Percentiles rank a stretch among this genome's conserved stretches.
phyloP scores from a whole-genome alignment of 805 yeast species.

The Scheffersomyces lignosus region DNA sequence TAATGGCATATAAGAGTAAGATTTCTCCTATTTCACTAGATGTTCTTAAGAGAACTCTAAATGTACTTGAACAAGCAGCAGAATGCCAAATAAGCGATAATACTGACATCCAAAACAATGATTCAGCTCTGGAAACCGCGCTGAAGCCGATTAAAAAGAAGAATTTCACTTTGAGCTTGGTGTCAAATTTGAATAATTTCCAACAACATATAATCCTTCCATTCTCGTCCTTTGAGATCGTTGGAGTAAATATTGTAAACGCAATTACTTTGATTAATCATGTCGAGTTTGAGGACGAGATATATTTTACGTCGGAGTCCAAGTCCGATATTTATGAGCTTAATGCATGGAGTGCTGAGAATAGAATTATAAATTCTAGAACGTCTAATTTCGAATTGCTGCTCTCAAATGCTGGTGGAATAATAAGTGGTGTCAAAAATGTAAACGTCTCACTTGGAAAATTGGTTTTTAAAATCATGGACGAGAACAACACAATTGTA shows the following conservation, averaged over 20 bases:
- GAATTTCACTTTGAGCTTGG: no score
- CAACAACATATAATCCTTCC: constrained; percentile 12
- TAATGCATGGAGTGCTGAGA: constrained; percentile 6
- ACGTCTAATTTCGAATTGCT: constrained; percentile 6
- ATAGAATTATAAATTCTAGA: constrained; percentile 3
- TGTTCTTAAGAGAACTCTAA: constrained; percentile 7
- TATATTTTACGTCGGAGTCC: constrained; percentile 2
- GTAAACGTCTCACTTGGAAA: constrained; percentile 3
- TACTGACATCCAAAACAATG: no score
- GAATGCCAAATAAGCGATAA: no score
- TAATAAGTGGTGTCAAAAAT: constrained; percentile 10
- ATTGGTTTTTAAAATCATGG: neutral
- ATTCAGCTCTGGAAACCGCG: no score
- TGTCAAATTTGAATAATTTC: constrained; percentile 3
- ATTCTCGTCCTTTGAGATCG: constrained; percentile 9
- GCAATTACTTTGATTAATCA: neutral
- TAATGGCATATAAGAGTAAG: constrained; percentile 18
- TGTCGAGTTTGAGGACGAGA: constrained; percentile 1
- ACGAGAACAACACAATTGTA: neutral
- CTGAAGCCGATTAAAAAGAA: no score
- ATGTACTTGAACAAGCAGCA: no score
- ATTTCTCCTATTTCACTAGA: constrained; percentile 15
- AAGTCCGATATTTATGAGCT: constrained; percentile 3
- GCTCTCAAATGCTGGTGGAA: constrained; percentile 13
- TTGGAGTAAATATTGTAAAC: neutral